A percentile compares a stretch with the other conserved stretches of the same genome.
Evolutionary conservation across 2,329 filamentous ascomycete species (phyloP).

Genomic region (Aspergillus aculeatus): DNA sequence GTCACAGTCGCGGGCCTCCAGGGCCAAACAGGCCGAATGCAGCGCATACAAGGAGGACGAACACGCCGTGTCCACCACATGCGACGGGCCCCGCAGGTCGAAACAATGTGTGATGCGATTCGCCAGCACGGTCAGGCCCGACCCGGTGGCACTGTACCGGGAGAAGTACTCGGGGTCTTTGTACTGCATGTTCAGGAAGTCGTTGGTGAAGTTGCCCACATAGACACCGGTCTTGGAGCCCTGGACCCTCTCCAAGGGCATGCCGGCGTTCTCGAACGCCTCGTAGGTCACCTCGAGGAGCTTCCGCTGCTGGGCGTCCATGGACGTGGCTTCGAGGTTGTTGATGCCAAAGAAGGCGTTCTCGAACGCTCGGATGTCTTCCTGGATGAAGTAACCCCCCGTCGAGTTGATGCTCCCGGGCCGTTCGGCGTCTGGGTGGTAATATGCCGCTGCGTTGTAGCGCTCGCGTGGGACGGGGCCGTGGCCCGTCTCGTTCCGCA

Average conservation of each 20-base stretch:
- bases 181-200: constrained; percentile 18
- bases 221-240: constrained; percentile 19
- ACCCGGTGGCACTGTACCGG: constrained; percentile 16
- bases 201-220: constrained; percentile 18
- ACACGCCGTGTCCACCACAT: constrained; percentile 37
- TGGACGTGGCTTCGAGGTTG: constrained; percentile 19
- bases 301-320: constrained; percentile 30
- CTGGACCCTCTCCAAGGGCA: constrained; percentile 10
- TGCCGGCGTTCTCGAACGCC: constrained; percentile 23
- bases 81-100: constrained; percentile 35
- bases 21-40: constrained; percentile 34
- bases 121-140: constrained; percentile 5
- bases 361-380: constrained; percentile 21
- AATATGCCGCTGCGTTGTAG: no score
- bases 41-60: constrained; percentile 41
- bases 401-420: background rate
- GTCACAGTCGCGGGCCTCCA: no score
- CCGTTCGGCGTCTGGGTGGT: background rate
- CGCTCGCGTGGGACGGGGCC: no score
- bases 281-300: constrained; percentile 28
- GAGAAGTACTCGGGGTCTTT: constrained; percentile 8
- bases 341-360: constrained; percentile 20
- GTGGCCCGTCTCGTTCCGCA: no score
- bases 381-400: constrained; percentile 3
- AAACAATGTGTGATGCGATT: constrained; percentile 37